Conservation (phyloP, 169 alveolate species). For the Cryptosporidium ubiquitum region DNA sequence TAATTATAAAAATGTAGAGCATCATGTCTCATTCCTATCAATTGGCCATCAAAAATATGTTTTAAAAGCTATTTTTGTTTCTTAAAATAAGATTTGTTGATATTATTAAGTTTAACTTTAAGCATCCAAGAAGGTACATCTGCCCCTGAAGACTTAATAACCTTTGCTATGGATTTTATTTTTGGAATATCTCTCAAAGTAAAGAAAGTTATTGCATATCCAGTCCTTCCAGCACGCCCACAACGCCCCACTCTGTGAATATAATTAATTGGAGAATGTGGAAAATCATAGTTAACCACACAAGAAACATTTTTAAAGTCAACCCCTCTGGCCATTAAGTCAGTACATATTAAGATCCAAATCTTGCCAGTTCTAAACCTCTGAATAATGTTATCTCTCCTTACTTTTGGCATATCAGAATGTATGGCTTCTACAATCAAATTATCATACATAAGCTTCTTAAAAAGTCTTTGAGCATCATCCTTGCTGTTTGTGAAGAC, state of each 20-base stretch:
- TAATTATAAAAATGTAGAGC: no score
- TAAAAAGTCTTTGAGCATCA: constrained; percentile 67
- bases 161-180: constrained; percentile 82
- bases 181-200: constrained; percentile 87
- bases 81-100: constrained; percentile 19
- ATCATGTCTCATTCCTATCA: no score
- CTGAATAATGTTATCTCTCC: constrained; percentile 77
- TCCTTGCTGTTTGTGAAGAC: constrained; percentile 77
- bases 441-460: constrained; percentile 64
- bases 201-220: constrained; percentile 89
- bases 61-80: background rate
- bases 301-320: constrained; percentile 94
- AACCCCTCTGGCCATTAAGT: constrained; percentile 96
- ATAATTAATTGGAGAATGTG: constrained; percentile 92
- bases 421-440: constrained; percentile 72
- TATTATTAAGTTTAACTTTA: constrained; percentile 46
- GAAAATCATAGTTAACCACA: constrained; percentile 96
- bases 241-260: constrained; percentile 99
- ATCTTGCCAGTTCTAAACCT: constrained; percentile 82
- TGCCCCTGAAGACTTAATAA: constrained; percentile 85
- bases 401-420: constrained; percentile 74
- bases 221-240: constrained; percentile 95
- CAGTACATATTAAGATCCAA: constrained; percentile 95
- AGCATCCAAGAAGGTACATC: constrained; percentile 89
- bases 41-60: background rate